These are phyloP conservation scores for Poteriospumella lacustris DNA, from an alignment of 108 stramenopile genomes.

Conservation along the genomic window DNA sequence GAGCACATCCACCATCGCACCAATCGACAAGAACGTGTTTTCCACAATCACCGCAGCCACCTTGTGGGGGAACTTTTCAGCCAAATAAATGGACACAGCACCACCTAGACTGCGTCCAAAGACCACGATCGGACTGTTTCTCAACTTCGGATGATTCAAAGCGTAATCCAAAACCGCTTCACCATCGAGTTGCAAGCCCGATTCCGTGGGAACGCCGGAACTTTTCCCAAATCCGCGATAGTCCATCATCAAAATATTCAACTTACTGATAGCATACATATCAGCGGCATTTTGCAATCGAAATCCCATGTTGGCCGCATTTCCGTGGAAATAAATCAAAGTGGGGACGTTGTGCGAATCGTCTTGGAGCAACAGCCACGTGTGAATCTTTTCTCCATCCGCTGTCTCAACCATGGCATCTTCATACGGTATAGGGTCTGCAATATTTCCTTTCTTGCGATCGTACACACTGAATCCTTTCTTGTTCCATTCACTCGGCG, in stretches of 20 bases:
- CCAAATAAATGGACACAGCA: constrained; percentile 79
- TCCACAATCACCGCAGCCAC: constrained; percentile 83
- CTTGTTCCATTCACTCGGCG: constrained; percentile 38
- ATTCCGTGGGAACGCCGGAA: constrained; percentile 64
- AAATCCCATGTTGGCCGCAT: constrained; percentile 93
- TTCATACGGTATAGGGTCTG: constrained; percentile 29
- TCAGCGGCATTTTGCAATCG: constrained; percentile 74
- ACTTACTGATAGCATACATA: constrained; percentile 62
- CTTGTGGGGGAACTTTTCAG: constrained; percentile 51
- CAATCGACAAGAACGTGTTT: constrained; percentile 85
- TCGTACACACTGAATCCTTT: constrained; percentile 36
- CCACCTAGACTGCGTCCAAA: constrained; percentile 86
- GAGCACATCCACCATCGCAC: constrained; percentile 83
- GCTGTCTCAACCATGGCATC: background rate
- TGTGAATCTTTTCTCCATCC: constrained; percentile 67
- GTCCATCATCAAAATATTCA: constrained; percentile 79
- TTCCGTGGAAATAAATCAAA: constrained; percentile 90
- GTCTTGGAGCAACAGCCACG: constrained; percentile 73
- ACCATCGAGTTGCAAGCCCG: constrained; percentile 74
- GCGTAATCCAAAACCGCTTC: constrained; percentile 64
- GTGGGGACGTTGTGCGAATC: constrained; percentile 60
- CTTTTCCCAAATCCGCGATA: constrained; percentile 84
- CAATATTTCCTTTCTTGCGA: constrained; percentile 35
- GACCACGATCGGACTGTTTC: constrained; percentile 61
- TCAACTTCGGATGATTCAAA: constrained; percentile 53